Conservation (phyloP, 208 protist species). For the Leishmania arabica region DNA sequence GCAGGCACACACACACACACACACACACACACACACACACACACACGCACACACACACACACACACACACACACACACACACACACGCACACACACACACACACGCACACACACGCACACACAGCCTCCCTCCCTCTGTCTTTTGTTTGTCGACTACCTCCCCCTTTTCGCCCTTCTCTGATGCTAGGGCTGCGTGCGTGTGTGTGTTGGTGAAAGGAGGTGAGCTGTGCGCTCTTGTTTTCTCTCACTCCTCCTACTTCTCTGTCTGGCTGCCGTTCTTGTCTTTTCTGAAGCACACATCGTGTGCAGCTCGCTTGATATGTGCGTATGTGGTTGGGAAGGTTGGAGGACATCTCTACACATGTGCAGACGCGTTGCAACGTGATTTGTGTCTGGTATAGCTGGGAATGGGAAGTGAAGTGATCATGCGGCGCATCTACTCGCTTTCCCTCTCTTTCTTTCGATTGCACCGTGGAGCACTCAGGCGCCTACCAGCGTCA, state of each 20-base stretch:
- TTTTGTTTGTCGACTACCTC: background rate
- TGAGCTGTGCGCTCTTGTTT: background rate
- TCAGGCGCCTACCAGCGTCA: background rate
- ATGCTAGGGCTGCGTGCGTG: background rate
- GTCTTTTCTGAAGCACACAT: conserved; percentile 1
- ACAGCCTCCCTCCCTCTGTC: background rate
- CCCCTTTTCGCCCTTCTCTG: background rate
- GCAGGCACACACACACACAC: too few relatives aligned
- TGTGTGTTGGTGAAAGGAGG: background rate
- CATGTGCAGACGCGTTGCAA: background rate
- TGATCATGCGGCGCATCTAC: background rate
- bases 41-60: background rate
- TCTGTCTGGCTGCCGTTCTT: background rate
- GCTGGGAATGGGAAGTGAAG: background rate
- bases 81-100: background rate
- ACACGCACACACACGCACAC: background rate
- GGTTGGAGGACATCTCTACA: background rate
- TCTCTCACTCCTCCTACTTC: background rate
- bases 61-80: too few relatives aligned
- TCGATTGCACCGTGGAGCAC: background rate
- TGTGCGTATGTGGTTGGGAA: background rate
- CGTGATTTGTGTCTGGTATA: background rate
- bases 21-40: background rate
- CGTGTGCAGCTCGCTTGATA: conserved; percentile 12
- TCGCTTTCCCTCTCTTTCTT: background rate